A percentile compares a stretch with the other conserved stretches of the same genome.
Conservation (phyloP, 129 eudicot genomes). For the Lactuca saligna region DNA sequence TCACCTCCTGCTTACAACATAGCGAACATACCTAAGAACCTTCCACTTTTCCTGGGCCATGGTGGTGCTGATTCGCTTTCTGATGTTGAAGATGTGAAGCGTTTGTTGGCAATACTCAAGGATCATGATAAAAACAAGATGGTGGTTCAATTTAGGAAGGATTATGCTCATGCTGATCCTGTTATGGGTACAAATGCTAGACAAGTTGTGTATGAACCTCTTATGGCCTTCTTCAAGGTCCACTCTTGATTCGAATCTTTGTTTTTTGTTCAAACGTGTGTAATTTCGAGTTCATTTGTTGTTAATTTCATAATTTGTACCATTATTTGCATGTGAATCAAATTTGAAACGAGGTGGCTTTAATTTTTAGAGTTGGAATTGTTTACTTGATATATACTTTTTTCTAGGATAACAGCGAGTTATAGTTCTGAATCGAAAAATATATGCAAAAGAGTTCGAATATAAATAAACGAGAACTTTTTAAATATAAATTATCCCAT, state of each 20-base stretch:
- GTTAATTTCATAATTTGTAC: slow-evolving; percentile 1
- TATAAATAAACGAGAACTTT: too few species aligned
- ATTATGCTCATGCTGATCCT: slow-evolving; percentile 63
- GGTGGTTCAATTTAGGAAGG: slow-evolving; percentile 29
- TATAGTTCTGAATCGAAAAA: too few species aligned
- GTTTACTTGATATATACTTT: neutral
- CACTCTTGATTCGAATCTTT: slow-evolving; percentile 5
- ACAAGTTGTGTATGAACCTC: slow-evolving; percentile 59
- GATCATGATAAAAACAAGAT: slow-evolving; percentile 51
- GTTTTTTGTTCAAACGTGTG: neutral
- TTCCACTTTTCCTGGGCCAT: slow-evolving; percentile 63
- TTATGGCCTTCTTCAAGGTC: slow-evolving; percentile 46
- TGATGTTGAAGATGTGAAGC: slow-evolving; percentile 53
- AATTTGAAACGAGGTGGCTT: neutral
- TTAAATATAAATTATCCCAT: neutral
- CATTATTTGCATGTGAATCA: neutral
- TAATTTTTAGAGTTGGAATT: neutral
- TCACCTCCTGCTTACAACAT: slow-evolving; percentile 67
- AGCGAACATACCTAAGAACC: slow-evolving; percentile 50
- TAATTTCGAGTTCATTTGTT: neutral
- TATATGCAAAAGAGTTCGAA: too few species aligned
- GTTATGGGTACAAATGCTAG: slow-evolving; percentile 57
- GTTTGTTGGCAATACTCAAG: slow-evolving; percentile 39
- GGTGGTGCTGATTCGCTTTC: slow-evolving; percentile 71
- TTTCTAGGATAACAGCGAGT: neutral